Base-by-base conservation (phyloP, 371 early-diverging fungal species). In the Apophysomyces ossiformis region DNA sequence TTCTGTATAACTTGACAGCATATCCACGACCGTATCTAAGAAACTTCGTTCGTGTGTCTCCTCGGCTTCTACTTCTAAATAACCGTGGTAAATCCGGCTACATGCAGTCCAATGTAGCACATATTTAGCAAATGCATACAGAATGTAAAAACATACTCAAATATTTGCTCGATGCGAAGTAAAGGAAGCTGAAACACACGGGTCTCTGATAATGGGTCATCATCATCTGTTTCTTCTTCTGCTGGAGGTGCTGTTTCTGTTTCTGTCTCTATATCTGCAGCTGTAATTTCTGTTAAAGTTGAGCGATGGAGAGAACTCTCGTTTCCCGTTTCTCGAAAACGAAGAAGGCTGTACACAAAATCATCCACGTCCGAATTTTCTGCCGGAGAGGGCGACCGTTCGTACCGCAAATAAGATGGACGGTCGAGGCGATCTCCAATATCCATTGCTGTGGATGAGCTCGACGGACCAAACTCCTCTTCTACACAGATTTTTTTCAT, bases 261-360 rank as follows among this genome's bases (percentile, higher is more conserved):
- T 57, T 4, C 69, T 39, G 18, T 69, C 50, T 46, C 73, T 67
- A 21, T 69, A 71, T 69, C 59, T 5, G 74, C 66, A 12, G 75
- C 11, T 21, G 8, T 50, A 9, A 11, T 18, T 50, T 5, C 13
- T 16, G 54, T 50, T 21, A 11, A 7, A 4, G 21, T 50, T 21
- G 21, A 45, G 13, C 2, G 8, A 26, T 26, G 32, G 32, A 26
- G 32, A 26, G 32, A 26, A 26, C 32, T 26, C 32, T 1, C 32
- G 32, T 1, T 26, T 26, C 32, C 32, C 32, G 2, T 26, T 26
- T 26, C 2, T 26, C 32, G 2, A 26, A 3, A 26, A 26, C 32
- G 32, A 26, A 26, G 32, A 26, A 26, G 2, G 32, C 32, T 26
- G 32, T 2, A 2, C 1, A 26, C 32, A 26, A 26, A 26, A 26